phyloP scores from a whole-genome alignment of 441 rosid genomes.

The Mallotus repandus region DNA sequence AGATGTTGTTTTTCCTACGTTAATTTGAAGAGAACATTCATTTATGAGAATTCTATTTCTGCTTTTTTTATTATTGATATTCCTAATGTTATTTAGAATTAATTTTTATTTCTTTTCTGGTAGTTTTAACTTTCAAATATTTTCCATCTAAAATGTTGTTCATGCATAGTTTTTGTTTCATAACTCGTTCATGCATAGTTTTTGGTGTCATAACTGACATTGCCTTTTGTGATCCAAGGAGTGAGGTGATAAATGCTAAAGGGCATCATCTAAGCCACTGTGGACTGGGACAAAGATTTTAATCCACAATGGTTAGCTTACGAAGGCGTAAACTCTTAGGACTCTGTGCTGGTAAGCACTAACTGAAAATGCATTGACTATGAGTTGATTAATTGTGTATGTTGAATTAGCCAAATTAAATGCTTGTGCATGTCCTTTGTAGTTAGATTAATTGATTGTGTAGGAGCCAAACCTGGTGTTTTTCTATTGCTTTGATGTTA shows the following conservation, averaged over 20 bases:
- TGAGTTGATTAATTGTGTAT: conserved; percentile 9
- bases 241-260: conserved; percentile 24
- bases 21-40: not conserved
- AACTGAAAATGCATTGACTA: conserved; percentile 16
- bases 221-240: conserved; percentile 23
- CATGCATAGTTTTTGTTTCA: not conserved
- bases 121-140: too few relatives aligned
- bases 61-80: not conserved
- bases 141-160: too few relatives aligned
- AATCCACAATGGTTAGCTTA: conserved; percentile 80
- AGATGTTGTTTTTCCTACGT: not conserved
- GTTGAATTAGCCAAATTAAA: not conserved
- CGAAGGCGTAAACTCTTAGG: conserved; percentile 91
- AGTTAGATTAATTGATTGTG: not conserved
- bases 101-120: too few relatives aligned
- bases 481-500: not conserved
- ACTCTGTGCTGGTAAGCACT: conserved; percentile 74
- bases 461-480: not conserved
- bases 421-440: not conserved
- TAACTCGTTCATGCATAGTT: not conserved
- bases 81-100: not conserved
- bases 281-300: conserved; percentile 22
- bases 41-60: not conserved
- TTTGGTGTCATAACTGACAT: conserved; percentile 4
- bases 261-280: conserved; percentile 18